Evolutionary conservation across 495 filamentous ascomycete species (phyloP), one percentile per base, ranked within the genome.

Genomic region (Tuber brumale): DNA sequence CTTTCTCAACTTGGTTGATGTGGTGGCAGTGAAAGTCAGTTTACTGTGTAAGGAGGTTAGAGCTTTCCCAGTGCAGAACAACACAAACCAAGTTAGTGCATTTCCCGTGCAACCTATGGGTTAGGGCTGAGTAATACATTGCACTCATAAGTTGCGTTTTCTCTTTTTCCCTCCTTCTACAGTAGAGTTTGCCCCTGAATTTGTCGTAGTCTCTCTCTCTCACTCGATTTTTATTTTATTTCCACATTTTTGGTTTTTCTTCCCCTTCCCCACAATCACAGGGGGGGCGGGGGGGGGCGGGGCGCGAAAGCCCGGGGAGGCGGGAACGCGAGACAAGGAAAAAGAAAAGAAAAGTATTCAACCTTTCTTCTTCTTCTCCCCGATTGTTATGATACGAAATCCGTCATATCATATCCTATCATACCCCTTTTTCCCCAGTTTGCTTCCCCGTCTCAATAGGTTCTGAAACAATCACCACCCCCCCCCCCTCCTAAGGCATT

Each of bases 121-220:
- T 31, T 66, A 66, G 14, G 57, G 57, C n/a, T 66, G 57, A 66
- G 10, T 66, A 66, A 66, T 31, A 14, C 57, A 57, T 57, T 19
- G 18, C 14, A 45, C 14, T 16, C 12, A 14, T 43, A 18, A 2
- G 12, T 18, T 12, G 0, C 16, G 16, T 18, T 12, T 18, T 18
- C 44, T 18, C 14, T 18, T 45, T 23, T 51, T 23, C 10, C 19
- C 46, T 51, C 23, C 12, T 61, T 61, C 51, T 31, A n/a, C n/a
- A n/a, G n/a, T n/a, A n/a, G n/a, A n/a, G n/a, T n/a, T n/a, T n/a
- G 57, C 57, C 57, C 57, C 57, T 66, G 57, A 66, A 66, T 14
- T 18, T 18, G 4, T 66, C 57, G 8, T 7, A 18, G 14, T 3
- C 10, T 14, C 57, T 66, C 57, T 3, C 10, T 14, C 57, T 66